Percentiles rank a stretch among this genome's conserved stretches.
Conservation (phyloP, 257 asterid genomes). For the Ilex asprella region DNA sequence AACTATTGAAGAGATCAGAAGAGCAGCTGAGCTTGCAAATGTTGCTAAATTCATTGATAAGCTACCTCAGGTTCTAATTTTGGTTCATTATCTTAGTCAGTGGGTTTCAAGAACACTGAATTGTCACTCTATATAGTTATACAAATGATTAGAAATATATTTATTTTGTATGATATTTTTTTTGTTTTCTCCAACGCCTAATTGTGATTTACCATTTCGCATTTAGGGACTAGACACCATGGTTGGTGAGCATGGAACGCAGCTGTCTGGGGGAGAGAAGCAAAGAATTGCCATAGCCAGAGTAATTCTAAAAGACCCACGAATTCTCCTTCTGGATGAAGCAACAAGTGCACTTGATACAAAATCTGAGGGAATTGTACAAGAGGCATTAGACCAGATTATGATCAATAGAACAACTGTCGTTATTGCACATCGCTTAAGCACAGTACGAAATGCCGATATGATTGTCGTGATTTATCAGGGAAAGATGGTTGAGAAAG, state of each 20-base stretch:
- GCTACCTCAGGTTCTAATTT: slow-evolving; percentile 42
- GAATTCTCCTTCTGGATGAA: slow-evolving; percentile 22
- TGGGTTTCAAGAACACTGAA: too few species aligned
- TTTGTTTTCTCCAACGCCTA: too few species aligned
- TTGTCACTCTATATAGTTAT: too few species aligned
- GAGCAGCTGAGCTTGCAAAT: slow-evolving; percentile 61
- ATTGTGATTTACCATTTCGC: background rate
- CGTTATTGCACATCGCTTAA: slow-evolving; percentile 63
- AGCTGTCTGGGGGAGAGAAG: slow-evolving; percentile 78
- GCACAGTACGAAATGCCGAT: slow-evolving; percentile 56
- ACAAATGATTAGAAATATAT: too few species aligned
- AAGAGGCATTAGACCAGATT: slow-evolving; percentile 58
- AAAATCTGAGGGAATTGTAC: slow-evolving; percentile 64
- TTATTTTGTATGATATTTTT: too few species aligned
- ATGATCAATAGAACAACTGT: slow-evolving; percentile 64
- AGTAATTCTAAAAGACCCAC: slow-evolving; percentile 63
- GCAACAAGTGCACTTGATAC: slow-evolving; percentile 59
- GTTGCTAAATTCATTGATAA: slow-evolving; percentile 64
- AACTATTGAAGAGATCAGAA: slow-evolving; percentile 49
- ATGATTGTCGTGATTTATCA: slow-evolving; percentile 58
- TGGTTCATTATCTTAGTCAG: background rate
- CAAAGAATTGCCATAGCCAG: slow-evolving; percentile 75
- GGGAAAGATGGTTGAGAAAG: slow-evolving; percentile 59
- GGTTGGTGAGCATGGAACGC: slow-evolving; percentile 80
- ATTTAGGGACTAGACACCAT: slow-evolving; percentile 53